Base-by-base conservation (phyloP, 2,329 filamentous ascomycete genomes). In the Diaporthe sp. region DNA sequence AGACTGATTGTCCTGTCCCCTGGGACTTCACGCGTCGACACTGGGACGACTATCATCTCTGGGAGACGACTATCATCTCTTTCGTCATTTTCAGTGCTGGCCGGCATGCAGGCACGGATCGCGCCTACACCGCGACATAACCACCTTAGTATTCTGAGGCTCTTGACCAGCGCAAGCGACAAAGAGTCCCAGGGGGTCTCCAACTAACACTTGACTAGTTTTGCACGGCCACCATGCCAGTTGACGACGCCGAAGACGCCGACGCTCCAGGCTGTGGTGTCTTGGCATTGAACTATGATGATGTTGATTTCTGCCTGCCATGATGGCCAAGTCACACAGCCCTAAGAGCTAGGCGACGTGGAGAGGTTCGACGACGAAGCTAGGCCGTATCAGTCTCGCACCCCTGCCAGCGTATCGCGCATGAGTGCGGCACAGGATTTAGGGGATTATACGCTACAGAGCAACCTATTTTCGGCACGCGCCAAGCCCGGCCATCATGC, bases 1-100 rank as follows among this genome's bases (percentile, higher is more conserved):
- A 7, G 74, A 78, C 17, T 73, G 61, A 69, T 30, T 10, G 42
- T n/a, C n/a, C 27, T 15, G 25, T 22, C 47, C n/a, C 35, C 12
- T 32, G 44, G 17, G 13, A 13, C 12, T 37, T 27, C 13, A 10
- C 13, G 15, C 44, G n/a, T 17, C 4, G 9, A 35, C 27, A 15
- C 63, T 25, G 15, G n/a, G 30, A 53, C 22, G 12, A 30, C 25
- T n/a, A 30, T 22, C 17, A n/a, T n/a, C n/a, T n/a, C n/a, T n/a
- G n/a, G n/a, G n/a, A n/a, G n/a, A n/a, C n/a, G n/a, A n/a, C n/a
- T n/a, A n/a, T n/a, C n/a, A n/a, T 47, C 9, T 13, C n/a, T 13
- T 37, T 1, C 32, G 7, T 53, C 22, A 37, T 5, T 4, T 27
- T 3, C 47, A 53, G 32, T 13, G n/a, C 47, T 17, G 8, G 30